These are phyloP conservation scores for Yarrowia osloensis DNA, from an alignment of 805 yeast genomes.

Conservation along the genomic window DNA sequence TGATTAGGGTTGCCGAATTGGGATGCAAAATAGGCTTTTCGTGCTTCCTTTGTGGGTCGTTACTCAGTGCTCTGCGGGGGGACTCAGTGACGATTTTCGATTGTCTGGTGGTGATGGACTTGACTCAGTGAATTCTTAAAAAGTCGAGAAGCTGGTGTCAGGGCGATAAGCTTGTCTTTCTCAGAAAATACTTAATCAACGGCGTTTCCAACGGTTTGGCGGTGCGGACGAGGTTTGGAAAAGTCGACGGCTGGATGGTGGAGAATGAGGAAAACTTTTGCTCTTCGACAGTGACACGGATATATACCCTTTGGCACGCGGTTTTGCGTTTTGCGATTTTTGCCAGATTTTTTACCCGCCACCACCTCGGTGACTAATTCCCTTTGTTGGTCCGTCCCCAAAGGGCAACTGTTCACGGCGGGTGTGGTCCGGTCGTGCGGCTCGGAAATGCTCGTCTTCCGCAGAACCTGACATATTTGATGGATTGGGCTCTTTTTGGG, in stretches of 20 bases:
- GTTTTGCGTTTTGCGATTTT: neutral
- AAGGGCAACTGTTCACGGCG: constrained; percentile 20
- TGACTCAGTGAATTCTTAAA: constrained; percentile 30
- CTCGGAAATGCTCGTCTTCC: neutral
- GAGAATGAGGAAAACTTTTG: constrained; percentile 23
- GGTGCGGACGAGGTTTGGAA: neutral
- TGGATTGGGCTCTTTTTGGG: neutral
- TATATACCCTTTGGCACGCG: constrained; percentile 10
- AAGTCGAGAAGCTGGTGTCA: neutral
- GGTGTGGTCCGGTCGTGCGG: constrained; percentile 3
- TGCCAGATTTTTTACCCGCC: neutral
- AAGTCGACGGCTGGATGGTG: neutral
- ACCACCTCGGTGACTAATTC: neutral
- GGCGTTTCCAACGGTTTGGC: neutral
- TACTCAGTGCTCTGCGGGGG: constrained; percentile 25
- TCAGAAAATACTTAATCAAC: constrained; percentile 14
- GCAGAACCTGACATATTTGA: neutral
- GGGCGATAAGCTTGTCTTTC: constrained; percentile 18
- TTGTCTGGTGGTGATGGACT: constrained; percentile 28
- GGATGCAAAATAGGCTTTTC: neutral
- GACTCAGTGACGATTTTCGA: constrained; percentile 29
- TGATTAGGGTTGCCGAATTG: neutral
- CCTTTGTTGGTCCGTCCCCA: constrained; percentile 7
- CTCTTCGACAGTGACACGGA: constrained; percentile 14
- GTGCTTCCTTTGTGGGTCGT: neutral